Evolutionary conservation across 192 early-diverging fungal genomes (phyloP).

Genomic region (Backusella psychrophila): DNA sequence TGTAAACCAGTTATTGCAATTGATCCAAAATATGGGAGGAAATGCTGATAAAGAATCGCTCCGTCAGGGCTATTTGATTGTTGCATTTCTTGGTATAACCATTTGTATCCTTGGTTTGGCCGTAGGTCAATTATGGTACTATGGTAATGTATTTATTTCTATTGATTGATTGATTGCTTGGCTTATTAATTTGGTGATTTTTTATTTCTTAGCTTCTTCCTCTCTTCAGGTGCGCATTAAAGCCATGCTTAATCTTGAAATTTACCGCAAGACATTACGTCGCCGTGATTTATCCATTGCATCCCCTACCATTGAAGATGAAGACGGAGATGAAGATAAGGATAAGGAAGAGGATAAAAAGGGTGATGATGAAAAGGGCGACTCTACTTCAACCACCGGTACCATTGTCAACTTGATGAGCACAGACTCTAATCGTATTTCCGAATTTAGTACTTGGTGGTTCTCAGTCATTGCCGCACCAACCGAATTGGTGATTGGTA

Average conservation of each 20-base stretch:
- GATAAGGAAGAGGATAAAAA: conserved; percentile 22
- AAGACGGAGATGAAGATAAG: conserved; percentile 26
- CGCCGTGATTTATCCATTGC: conserved; percentile 46
- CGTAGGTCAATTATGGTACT: conserved; percentile 31
- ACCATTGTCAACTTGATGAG: conserved; percentile 76
- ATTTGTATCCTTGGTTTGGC: conserved; percentile 46
- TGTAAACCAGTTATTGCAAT: conserved; percentile 33
- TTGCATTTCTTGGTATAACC: conserved; percentile 47
- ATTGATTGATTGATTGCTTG: neutral
- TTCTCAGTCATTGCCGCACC: conserved; percentile 57
- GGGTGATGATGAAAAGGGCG: conserved; percentile 21
- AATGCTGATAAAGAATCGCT: neutral
- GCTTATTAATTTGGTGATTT: neutral
- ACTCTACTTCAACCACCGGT: conserved; percentile 46
- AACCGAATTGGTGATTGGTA: conserved; percentile 60
- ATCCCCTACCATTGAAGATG: conserved; percentile 12
- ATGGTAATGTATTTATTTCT: conserved; percentile 9
- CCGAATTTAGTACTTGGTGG: conserved; percentile 50
- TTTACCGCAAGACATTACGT: conserved; percentile 61
- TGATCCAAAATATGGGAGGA: conserved; percentile 7
- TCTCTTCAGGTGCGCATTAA: conserved; percentile 31
- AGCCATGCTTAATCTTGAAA: conserved; percentile 47
- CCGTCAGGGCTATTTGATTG: conserved; percentile 61
- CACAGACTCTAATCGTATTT: conserved; percentile 65
- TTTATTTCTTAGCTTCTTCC: conserved; percentile 8